Base-by-base conservation (phyloP, 176 grass and related monocot species). In the Aegilops sharonensis region DNA sequence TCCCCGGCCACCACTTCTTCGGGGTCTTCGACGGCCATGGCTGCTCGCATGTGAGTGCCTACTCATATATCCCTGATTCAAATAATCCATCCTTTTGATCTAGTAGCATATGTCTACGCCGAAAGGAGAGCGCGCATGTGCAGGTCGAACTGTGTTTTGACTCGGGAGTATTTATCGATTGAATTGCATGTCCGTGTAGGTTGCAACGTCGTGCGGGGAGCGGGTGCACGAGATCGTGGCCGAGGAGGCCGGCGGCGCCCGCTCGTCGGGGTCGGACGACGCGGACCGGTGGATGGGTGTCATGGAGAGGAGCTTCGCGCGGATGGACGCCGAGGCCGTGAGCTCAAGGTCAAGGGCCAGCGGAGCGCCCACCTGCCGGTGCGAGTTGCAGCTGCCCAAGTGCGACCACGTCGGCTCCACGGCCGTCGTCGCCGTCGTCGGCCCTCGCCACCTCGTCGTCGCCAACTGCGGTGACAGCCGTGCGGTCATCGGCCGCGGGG, bases 401-500 rank as follows among this genome's bases (percentile, higher is more conserved):
- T 94, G 96, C 70, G 85, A 94, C 91, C 88, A 95, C 85, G 96
- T 94, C 1, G 96, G 96, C 23, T 98, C 96, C 21, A 98, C 96
- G 2, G 96, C 93, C 61, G 90, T 95, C 21, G 93, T 98, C 54
- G 93, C 93, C 56, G 84, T 98, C 1, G 86, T 98, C 0, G 93
- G 88, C 2, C 91, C 90, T 23, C 52, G 61, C 64, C 86, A 84
- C 65, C 50, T 98, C 77, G 66, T 95, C 79, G 85, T 98, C 64
- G 92, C 91, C 72, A 98, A 94, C 78, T 94, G 93, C 60, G 96
- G 96, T 14, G 96, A 98, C 79, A 92, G 90, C 11, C 96, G 96
- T 39, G 96, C 93, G 9, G 90, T 98, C 45, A 93, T 98, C 81
- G 86, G 86, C 70, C 92, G 92, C 39, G 61, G 84, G 45, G 96